These are phyloP conservation scores for Phaseolus lunatus DNA, from an alignment of 306 rosid species.

Conservation along the genomic window DNA sequence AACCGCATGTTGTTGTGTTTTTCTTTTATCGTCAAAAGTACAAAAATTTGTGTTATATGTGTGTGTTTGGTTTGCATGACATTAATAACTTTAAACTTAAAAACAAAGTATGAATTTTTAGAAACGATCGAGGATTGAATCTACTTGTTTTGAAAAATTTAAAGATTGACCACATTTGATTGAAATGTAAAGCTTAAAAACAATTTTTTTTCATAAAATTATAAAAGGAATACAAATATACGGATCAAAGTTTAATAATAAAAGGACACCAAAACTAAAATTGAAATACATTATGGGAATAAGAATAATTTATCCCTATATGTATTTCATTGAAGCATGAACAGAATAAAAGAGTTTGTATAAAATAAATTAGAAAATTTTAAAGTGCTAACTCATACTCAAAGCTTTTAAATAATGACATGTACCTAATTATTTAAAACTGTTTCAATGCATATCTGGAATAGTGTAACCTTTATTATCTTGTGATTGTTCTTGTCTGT, in stretches of 20 bases:
- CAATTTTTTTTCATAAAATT: background rate
- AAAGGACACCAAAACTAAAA: background rate
- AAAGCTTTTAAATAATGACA: background rate
- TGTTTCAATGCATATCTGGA: background rate
- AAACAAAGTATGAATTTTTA: too few relatives aligned
- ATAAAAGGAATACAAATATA: too few relatives aligned
- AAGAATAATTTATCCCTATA: background rate
- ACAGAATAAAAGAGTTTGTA: background rate
- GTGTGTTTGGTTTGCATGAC: background rate
- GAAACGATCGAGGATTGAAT: too few relatives aligned
- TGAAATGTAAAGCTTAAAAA: too few relatives aligned
- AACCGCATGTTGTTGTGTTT: background rate
- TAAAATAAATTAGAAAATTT: background rate
- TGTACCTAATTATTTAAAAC: background rate
- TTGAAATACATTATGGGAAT: background rate
- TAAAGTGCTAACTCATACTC: background rate
- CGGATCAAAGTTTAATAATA: background rate
- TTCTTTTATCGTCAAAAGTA: too few relatives aligned
- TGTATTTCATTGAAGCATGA: background rate
- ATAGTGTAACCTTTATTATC: background rate
- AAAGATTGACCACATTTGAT: too few relatives aligned
- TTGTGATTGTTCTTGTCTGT: background rate
- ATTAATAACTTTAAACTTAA: too few relatives aligned
- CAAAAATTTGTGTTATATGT: too few relatives aligned
- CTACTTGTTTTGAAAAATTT: too few relatives aligned